Evolutionary conservation across 306 rosid genomes (phyloP).

Genomic region (Benincasa hispida): DNA sequence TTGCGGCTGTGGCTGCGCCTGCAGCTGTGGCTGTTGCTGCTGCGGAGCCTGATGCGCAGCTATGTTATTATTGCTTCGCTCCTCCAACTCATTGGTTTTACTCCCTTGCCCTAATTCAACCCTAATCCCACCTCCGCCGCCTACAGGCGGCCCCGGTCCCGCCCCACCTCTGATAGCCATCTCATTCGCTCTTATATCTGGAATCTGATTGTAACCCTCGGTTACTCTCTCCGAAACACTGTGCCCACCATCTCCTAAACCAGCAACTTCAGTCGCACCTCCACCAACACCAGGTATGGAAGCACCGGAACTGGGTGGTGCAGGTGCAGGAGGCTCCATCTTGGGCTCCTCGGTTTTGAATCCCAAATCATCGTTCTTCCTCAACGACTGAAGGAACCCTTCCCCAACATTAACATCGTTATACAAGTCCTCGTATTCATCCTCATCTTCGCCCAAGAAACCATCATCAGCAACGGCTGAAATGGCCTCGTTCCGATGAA

Average conservation of each 20-base stretch:
- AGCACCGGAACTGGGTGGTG: conserved; percentile 15
- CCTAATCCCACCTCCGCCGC: conserved; percentile 51
- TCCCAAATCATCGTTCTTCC: conserved; percentile 61
- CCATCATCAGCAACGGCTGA: conserved; percentile 93
- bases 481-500: conserved; percentile 93
- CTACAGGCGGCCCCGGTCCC: conserved; percentile 28
- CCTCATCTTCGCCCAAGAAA: conserved; percentile 74
- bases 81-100: conserved; percentile 50
- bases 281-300: conserved; percentile 41
- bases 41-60: conserved; percentile 37
- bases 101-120: conserved; percentile 63
- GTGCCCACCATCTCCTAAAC: conserved; percentile 18
- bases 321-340: conserved; percentile 18
- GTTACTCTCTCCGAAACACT: conserved; percentile 30
- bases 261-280: conserved; percentile 17
- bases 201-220: conserved; percentile 39
- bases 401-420: conserved; percentile 95
- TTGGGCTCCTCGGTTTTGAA: conserved; percentile 39
- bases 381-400: conserved; percentile 77
- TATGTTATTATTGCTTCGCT: conserved; percentile 32
- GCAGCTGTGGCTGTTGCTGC: conserved; percentile 30
- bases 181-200: conserved; percentile 55
- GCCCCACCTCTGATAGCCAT: conserved; percentile 25
- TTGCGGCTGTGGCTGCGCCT: conserved; percentile 13
- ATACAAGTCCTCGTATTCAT: conserved; percentile 89